Evolutionary conservation across 1,284 basidiomycete genomes (phyloP).

Genomic region (Malassezia sympodialis): DNA sequence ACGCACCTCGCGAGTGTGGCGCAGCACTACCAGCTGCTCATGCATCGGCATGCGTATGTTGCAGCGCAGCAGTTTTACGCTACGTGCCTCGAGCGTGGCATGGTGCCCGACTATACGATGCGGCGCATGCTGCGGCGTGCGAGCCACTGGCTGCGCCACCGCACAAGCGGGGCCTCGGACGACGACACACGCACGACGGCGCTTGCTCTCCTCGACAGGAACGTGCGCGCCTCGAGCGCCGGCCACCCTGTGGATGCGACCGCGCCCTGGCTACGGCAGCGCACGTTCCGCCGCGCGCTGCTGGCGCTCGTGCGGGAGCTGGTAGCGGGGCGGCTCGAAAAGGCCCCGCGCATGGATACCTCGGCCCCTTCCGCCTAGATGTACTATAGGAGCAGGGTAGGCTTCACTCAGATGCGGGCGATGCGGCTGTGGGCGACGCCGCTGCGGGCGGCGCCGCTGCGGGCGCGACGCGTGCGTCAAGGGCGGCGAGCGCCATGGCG

Average conservation of each 20-base stretch:
- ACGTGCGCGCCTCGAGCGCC: not conserved
- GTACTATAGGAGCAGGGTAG: not conserved
- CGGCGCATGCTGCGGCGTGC: constrained; percentile 13
- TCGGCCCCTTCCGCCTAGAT: not conserved
- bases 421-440: not conserved
- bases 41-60: constrained; percentile 4
- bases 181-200: not conserved
- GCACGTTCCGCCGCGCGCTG: constrained; percentile 9
- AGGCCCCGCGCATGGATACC: not conserved
- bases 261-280: not conserved
- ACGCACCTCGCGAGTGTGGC: not conserved
- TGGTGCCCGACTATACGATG: constrained; percentile 9
- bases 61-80: constrained; percentile 13
- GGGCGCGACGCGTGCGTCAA: constrained; percentile 70
- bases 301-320: constrained; percentile 6
- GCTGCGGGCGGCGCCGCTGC: not conserved
- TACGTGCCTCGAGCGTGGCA: constrained; percentile 5
- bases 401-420: not conserved
- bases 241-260: not conserved
- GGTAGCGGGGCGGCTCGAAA: constrained; percentile 6
- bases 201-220: not conserved
- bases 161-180: not conserved
- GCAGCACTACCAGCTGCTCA: constrained; percentile 9
- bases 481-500: constrained; percentile 83
- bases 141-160: constrained; percentile 7